These are phyloP conservation scores for Parastagonospora nodorum DNA, from an alignment of 2,329 filamentous ascomycete species.

Conservation along the genomic window DNA sequence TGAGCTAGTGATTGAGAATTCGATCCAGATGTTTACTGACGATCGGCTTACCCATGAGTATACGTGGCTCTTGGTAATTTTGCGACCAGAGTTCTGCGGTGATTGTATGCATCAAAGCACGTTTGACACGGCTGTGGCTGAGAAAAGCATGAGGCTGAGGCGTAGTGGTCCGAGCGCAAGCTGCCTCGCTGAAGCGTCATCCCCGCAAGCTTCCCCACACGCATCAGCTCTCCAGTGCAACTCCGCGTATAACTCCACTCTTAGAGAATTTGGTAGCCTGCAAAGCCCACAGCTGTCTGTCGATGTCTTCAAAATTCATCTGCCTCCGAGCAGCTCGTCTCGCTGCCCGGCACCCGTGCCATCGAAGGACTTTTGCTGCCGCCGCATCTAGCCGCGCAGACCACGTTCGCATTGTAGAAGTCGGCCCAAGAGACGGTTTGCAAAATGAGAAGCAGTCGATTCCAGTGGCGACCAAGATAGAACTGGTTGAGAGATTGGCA, in stretches of 20 bases:
- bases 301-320: slow-evolving; percentile 38
- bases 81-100: no score
- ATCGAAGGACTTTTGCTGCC: slow-evolving; percentile 37
- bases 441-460: slow-evolving; percentile 81
- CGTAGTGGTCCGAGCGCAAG: slow-evolving; percentile 12
- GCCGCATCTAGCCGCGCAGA: slow-evolving; percentile 44
- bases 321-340: slow-evolving; percentile 42
- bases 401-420: slow-evolving; percentile 72
- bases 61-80: no score
- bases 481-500: slow-evolving; percentile 72
- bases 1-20: no score
- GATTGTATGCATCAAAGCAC: neutral
- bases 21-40: no score
- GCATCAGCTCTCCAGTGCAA: neutral
- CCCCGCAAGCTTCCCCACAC: slow-evolving; percentile 21
- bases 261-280: neutral
- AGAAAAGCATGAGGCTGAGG: neutral
- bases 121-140: neutral
- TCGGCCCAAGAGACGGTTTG: slow-evolving; percentile 83
- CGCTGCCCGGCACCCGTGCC: slow-evolving; percentile 40
- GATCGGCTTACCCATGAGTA: no score
- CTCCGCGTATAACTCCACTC: neutral
- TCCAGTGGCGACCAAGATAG: slow-evolving; percentile 73
- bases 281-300: neutral
- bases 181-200: slow-evolving; percentile 14